Conservation (phyloP, 2,329 filamentous ascomycete species). For the Monascus ruber region DNA sequence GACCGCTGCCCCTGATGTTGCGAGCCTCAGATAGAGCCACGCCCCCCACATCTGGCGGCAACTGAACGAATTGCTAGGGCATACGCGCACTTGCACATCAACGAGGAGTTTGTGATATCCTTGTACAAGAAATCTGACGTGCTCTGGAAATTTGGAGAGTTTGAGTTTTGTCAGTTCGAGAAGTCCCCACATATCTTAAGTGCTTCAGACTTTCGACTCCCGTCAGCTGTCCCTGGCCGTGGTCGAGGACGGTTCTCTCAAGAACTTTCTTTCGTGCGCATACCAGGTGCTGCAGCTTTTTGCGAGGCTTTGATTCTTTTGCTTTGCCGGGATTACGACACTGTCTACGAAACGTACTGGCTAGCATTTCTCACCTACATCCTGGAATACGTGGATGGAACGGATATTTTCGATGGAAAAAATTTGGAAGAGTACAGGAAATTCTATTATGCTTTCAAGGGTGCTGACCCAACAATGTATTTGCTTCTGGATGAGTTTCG, state of each 20-base stretch:
- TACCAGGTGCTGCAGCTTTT: slow-evolving; percentile 7
- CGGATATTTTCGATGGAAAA: slow-evolving; percentile 8
- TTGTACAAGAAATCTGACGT: too few species aligned
- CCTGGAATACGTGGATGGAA: slow-evolving; percentile 10
- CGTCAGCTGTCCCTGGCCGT: slow-evolving; percentile 1
- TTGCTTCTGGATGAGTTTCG: slow-evolving; percentile 7
- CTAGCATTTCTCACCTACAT: slow-evolving; percentile 11
- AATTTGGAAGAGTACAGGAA: slow-evolving; percentile 5
- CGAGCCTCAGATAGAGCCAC: too few species aligned
- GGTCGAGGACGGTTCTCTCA: slow-evolving; percentile 8
- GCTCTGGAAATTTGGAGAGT: too few species aligned
- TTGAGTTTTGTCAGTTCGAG: too few species aligned
- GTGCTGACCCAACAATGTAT: slow-evolving; percentile 8
- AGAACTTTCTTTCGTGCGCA: slow-evolving; percentile 4
- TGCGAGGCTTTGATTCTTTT: slow-evolving; percentile 11
- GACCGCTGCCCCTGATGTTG: too few species aligned
- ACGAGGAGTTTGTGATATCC: too few species aligned
- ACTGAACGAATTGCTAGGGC: too few species aligned
- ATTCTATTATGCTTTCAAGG: slow-evolving; percentile 10
- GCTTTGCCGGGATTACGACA: slow-evolving; percentile 10
- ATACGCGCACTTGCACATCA: too few species aligned
- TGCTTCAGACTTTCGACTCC: too few species aligned
- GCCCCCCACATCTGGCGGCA: too few species aligned
- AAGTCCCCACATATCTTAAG: too few species aligned
- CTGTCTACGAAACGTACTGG: slow-evolving; percentile 7